Percentiles rank a stretch among this genome's conserved stretches.
Evolutionary conservation across 2,329 filamentous ascomycete species (phyloP).

Genomic region (Fusarium floridanum): DNA sequence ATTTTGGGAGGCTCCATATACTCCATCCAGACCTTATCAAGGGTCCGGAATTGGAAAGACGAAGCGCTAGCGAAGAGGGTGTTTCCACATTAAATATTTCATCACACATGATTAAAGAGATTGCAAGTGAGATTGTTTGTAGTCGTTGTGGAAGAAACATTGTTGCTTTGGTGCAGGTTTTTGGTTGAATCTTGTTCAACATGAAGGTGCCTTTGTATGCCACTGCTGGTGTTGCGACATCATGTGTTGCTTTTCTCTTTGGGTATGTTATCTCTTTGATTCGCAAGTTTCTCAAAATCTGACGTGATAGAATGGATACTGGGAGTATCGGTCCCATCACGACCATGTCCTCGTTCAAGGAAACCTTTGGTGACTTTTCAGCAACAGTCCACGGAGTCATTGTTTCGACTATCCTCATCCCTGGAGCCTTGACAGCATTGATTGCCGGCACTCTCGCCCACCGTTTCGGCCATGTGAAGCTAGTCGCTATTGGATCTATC

Average conservation of each 20-base stretch:
- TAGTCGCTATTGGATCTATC: conserved; percentile 64
- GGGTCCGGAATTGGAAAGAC: conserved; percentile 21
- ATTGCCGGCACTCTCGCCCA: conserved; percentile 68
- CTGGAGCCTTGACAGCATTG: conserved; percentile 70
- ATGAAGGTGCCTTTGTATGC: conserved; percentile 46
- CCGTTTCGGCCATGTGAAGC: conserved; percentile 65
- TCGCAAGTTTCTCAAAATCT: neutral
- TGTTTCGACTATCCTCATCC: conserved; percentile 71
- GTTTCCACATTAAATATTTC: conserved; percentile 38
- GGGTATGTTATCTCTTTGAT: conserved; percentile 35
- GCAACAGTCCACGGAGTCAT: conserved; percentile 69
- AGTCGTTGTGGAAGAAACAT: neutral
- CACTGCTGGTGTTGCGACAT: conserved; percentile 47
- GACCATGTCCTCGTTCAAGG: conserved; percentile 65
- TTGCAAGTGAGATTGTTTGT: conserved; percentile 7
- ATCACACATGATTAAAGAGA: conserved; percentile 34
- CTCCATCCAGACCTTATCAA: conserved; percentile 18
- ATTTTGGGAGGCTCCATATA: conserved; percentile 23
- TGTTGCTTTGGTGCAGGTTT: neutral
- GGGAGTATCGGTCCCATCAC: conserved; percentile 72
- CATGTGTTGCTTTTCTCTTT: conserved; percentile 50
- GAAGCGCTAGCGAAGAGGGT: conserved; percentile 14
- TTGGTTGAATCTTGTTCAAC: neutral
- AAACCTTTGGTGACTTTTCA: conserved; percentile 64
- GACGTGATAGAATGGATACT: conserved; percentile 50